A percentile compares a stretch with the other conserved stretches of the same genome.
Evolutionary conservation across 495 filamentous ascomycete genomes (phyloP).

Genomic region (Baudoinia panamericana): DNA sequence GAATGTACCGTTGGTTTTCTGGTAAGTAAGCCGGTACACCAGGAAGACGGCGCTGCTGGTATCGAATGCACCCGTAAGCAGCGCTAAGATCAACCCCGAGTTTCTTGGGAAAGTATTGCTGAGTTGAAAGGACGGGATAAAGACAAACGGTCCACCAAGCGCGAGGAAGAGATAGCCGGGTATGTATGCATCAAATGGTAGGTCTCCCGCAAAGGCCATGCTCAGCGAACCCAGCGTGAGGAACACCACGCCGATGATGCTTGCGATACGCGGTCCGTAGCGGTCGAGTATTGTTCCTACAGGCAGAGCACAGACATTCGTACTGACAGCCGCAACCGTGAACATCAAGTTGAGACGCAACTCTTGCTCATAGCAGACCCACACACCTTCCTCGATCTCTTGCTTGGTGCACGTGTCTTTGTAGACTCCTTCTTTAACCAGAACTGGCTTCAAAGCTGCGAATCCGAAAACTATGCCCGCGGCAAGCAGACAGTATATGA

Average conservation of each 20-base stretch:
- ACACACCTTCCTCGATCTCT: slow-evolving; percentile 46
- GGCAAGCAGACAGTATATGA: slow-evolving; percentile 69
- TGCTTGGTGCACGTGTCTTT: slow-evolving; percentile 44
- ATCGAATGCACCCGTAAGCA: slow-evolving; percentile 83
- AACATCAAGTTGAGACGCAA: slow-evolving; percentile 89
- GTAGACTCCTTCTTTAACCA: slow-evolving; percentile 67
- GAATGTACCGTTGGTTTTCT: slow-evolving; percentile 46
- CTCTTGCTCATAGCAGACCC: slow-evolving; percentile 60
- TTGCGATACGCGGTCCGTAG: slow-evolving; percentile 66
- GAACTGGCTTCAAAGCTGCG: slow-evolving; percentile 69
- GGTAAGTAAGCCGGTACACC: slow-evolving; percentile 64
- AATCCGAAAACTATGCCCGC: slow-evolving; percentile 75
- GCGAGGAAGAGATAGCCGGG: slow-evolving; percentile 71
- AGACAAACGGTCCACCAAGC: slow-evolving; percentile 77
- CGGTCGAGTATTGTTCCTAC: slow-evolving; percentile 76
- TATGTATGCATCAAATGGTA: slow-evolving; percentile 61
- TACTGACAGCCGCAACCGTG: slow-evolving; percentile 77
- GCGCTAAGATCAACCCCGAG: slow-evolving; percentile 71
- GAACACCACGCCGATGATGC: slow-evolving; percentile 56
- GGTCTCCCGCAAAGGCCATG: slow-evolving; percentile 54
- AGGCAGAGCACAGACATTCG: slow-evolving; percentile 69
- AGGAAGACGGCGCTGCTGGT: slow-evolving; percentile 80
- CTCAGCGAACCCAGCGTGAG: slow-evolving; percentile 55
- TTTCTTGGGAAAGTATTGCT: slow-evolving; percentile 80
- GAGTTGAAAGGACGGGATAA: slow-evolving; percentile 85